Percentiles rank a stretch among this genome's conserved stretches.
phyloP scores from a whole-genome alignment of 2,329 filamentous ascomycete genomes.

The Myriangium duriaei region DNA sequence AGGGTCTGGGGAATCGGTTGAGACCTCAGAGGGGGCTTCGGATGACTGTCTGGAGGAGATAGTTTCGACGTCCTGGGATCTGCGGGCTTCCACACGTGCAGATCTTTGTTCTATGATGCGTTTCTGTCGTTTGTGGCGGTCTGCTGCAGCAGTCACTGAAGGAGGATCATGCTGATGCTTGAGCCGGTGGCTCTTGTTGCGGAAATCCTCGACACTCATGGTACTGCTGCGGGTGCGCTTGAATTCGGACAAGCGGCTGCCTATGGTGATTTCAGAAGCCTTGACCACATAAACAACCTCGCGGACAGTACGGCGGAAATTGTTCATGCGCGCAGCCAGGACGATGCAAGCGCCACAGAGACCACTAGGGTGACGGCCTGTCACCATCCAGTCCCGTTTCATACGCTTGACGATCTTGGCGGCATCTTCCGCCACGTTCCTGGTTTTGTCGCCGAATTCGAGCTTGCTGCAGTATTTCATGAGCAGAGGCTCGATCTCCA shows the following conservation, averaged over 20 bases:
- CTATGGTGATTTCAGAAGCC: constrained; percentile 85
- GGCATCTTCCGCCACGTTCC: constrained; percentile 78
- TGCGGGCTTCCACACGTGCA: constrained; percentile 8
- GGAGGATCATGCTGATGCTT: constrained; percentile 73
- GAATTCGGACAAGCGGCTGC: constrained; percentile 85
- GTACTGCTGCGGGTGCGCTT: constrained; percentile 71
- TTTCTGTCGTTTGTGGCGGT: constrained; percentile 28
- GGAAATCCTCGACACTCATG: constrained; percentile 78
- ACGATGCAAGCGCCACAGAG: constrained; percentile 90
- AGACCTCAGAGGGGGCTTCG: constrained; percentile 10
- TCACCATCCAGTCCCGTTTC: constrained; percentile 95
- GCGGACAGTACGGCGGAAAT: constrained; percentile 80
- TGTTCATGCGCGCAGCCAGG: constrained; percentile 94
- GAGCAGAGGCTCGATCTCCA: constrained; percentile 77
- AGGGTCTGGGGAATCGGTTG: constrained; percentile 5
- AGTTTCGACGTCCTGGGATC: constrained; percentile 13
- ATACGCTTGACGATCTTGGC: constrained; percentile 80
- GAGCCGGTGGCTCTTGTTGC: constrained; percentile 51
- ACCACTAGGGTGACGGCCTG: constrained; percentile 82
- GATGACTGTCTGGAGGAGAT: constrained; percentile 15
- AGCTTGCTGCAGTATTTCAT: constrained; percentile 82
- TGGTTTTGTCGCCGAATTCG: constrained; percentile 72
- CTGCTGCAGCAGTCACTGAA: constrained; percentile 57
- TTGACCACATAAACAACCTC: constrained; percentile 99
- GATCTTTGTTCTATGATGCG: constrained; percentile 20